Base-by-base conservation (phyloP, 176 grass and related monocot genomes). In the Avena eriantha region DNA sequence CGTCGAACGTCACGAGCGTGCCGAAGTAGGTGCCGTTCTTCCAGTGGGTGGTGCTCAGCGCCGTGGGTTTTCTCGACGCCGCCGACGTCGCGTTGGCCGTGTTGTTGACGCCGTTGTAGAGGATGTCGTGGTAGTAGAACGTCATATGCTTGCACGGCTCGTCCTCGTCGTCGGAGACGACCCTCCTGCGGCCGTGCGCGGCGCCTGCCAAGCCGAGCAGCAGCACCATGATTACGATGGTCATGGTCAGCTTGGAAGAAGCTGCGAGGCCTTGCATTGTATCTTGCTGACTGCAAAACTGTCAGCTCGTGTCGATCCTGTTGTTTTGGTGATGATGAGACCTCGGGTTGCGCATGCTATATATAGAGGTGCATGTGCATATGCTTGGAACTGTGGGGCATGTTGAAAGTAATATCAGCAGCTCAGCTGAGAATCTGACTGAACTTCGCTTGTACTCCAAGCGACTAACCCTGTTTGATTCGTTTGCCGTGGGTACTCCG, bases 51-150 rank as follows among this genome's bases (percentile, higher is more conserved):
- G 22, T 2, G 85, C 77, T 73, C 55, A 86, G 76, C 84, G 55
- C 65, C 16, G 85, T 87, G 26, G 85, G 68, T 5, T 51, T 56
- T 5, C 10, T 60, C 24, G 41, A 43, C 3, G 23, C 14, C 21
- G 78, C 85, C 69, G 78, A 17, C 69, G 78, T 87, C 56, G 85
- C 85, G 69, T 87, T 81, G 56, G 46, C 85, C 56, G 21, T 65
- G 85, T 73, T 87, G 21, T 4, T 53, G 22, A 47, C 22, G 46
- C 57, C 78, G 56, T 81, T 34, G 85, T 74, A 87, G 31, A 87
- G 69, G 78, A 85, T 85, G 83, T 85, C 83, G 83, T 85, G 83
- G 83, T 78, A 85, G 83, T 67, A 85, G 31, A 85, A 21, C 21
- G 73, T 85, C 83, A 85, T 85, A 9, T 77, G 3, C 3, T n/a